Conservation (phyloP, 257 asterid species). For the Nicotiana paniculata region DNA sequence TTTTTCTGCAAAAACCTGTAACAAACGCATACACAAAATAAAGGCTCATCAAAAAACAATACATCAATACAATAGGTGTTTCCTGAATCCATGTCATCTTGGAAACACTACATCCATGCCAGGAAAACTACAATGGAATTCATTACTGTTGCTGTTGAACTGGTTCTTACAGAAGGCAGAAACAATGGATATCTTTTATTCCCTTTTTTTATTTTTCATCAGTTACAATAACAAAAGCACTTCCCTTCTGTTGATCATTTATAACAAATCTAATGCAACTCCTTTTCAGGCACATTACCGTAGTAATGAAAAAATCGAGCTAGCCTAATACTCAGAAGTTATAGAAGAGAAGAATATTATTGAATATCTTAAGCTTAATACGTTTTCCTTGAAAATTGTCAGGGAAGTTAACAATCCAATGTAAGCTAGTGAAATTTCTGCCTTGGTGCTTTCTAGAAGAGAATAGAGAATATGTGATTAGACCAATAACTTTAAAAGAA, state of each 20-base stretch:
- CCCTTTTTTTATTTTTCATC: not conserved
- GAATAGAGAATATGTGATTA: not conserved
- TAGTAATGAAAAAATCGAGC: not conserved
- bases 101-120: not conserved
- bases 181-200: not conserved
- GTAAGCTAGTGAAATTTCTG: not conserved
- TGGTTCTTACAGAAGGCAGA: not conserved
- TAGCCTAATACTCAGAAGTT: not conserved
- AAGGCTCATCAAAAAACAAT: not conserved
- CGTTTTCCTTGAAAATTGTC: not conserved
- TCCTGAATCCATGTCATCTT: not conserved
- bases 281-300: not conserved
- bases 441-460: not conserved
- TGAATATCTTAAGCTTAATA: not conserved
- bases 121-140: not conserved
- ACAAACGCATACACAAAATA: conserved; percentile 1
- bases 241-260: not conserved
- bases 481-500: not conserved
- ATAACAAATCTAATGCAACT: not conserved
- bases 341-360: not conserved
- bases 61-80: not conserved
- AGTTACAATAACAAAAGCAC: not conserved
- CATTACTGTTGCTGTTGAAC: not conserved
- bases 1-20: conserved; percentile 77
- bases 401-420: not conserved